A percentile compares a stretch with the other conserved stretches of the same genome.
phyloP scores from a whole-genome alignment of 2,329 filamentous ascomycete genomes.

The Colletotrichum lupini region DNA sequence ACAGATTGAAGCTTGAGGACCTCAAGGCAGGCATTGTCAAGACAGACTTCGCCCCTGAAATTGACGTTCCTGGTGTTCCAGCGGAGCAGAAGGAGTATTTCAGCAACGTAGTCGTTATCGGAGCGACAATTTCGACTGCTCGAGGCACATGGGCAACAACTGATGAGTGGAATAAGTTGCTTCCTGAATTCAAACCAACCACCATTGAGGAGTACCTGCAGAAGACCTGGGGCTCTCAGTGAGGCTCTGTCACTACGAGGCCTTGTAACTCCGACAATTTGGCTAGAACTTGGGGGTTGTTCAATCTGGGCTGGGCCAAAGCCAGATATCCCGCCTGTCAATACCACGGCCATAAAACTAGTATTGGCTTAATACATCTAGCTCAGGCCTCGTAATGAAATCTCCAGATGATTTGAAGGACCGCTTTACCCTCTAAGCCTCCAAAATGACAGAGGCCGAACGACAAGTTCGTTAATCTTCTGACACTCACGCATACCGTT shows the following conservation, averaged over 20 bases:
- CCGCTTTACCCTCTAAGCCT: too few relatives aligned
- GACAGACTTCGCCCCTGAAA: slow-evolving; percentile 39
- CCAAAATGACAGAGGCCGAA: too few relatives aligned
- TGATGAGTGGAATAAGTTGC: slow-evolving; percentile 48
- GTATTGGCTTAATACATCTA: too few relatives aligned
- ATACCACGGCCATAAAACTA: too few relatives aligned
- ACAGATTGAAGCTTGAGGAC: slow-evolving; percentile 45
- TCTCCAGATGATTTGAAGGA: too few relatives aligned
- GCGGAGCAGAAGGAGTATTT: slow-evolving; percentile 41
- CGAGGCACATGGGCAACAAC: slow-evolving; percentile 41
- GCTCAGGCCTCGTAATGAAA: too few relatives aligned
- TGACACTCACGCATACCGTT: too few relatives aligned
- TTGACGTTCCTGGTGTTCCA: slow-evolving; percentile 43
- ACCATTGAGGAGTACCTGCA: slow-evolving; percentile 43
- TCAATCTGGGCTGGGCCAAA: too few relatives aligned
- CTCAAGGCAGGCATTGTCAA: slow-evolving; percentile 42
- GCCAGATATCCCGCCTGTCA: too few relatives aligned
- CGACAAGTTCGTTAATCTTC: too few relatives aligned
- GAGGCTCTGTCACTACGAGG: not conserved
- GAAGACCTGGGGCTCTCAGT: slow-evolving; percentile 38
- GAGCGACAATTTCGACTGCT: slow-evolving; percentile 40
- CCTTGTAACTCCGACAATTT: not conserved
- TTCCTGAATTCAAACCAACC: slow-evolving; percentile 48
- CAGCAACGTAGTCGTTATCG: slow-evolving; percentile 36
- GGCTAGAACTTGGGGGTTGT: not conserved